Base-by-base conservation (phyloP, 1,139 yeast genomes). In the Candida buenavistaensis region DNA sequence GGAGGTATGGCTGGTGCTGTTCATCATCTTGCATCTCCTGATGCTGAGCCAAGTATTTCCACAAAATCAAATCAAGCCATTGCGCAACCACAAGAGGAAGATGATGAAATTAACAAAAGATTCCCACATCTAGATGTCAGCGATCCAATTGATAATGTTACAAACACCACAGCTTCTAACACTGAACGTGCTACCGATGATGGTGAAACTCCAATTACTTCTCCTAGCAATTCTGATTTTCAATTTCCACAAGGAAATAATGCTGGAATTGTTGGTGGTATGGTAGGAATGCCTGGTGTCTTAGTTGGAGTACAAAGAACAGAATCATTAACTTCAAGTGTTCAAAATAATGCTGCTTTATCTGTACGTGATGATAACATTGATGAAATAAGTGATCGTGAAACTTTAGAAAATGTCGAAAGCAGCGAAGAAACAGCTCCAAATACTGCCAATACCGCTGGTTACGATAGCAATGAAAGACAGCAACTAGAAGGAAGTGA, bases 341-440 rank as follows among this genome's bases (percentile, higher is more conserved):
- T 89, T 13, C 94, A 86, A 50, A 89, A 89, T 59, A 89, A 90
- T 55, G 89, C 97, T 2, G 90, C 97, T 0, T 76, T 81, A 57
- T 86, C 96, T 15, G 95, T 85, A 7, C 78, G 95, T 40, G 92
- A 84, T 43, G 95, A 84, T 49, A 69, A 70, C 41, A 63, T 70
- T 33, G 77, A 77, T 30, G 86, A 80, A 39, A 67, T 74, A 6
- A 78, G 85, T 35, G 78, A 77, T 35, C 75, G 81, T 23, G 82
- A 75, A 21, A 77, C 85, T 2, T 72, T 81, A 52, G 70, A 55
- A 13, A 55, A 57, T 30, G 53, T 49, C 26, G 48, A 45, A n/a
- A 44, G 43, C 19, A 36, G 45, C 3, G 51, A 50, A 15, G 48
- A 49, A 35, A 34, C 45, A 32, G 42, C 38, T 19, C 51, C 51